These are phyloP conservation scores for Pseudogymnoascus sp. DNA, from an alignment of 2,329 filamentous ascomycete genomes.

Conservation along the genomic window DNA sequence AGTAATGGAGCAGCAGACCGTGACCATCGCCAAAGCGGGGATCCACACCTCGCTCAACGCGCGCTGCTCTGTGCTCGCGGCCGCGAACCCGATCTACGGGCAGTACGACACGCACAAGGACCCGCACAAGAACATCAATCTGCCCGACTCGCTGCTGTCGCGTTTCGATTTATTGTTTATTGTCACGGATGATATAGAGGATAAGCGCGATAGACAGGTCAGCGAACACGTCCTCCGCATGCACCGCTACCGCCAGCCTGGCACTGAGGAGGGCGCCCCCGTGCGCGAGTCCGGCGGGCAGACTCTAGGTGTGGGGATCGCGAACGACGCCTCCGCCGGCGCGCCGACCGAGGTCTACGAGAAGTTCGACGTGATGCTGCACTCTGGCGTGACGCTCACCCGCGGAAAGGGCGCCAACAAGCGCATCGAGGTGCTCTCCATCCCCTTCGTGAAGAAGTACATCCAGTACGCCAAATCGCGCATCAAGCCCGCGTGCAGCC, in stretches of 20 bases:
- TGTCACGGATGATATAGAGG: slow-evolving; percentile 96
- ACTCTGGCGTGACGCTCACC: slow-evolving; percentile 76
- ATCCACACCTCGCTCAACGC: slow-evolving; percentile 97
- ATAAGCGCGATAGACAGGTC: slow-evolving; percentile 78
- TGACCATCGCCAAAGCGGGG: slow-evolving; percentile 96
- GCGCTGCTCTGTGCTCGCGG: slow-evolving; percentile 90
- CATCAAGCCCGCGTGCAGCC: slow-evolving; percentile 81
- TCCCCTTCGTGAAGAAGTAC: slow-evolving; percentile 99
- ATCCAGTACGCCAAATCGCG: slow-evolving; percentile 95
- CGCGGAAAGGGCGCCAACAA: slow-evolving; percentile 65
- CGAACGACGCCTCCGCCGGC: slow-evolving; percentile 64
- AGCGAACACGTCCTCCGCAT: slow-evolving; percentile 96
- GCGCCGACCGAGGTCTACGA: slow-evolving; percentile 83
- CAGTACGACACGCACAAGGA: slow-evolving; percentile 99
- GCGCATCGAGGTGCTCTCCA: slow-evolving; percentile 81
- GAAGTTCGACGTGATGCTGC: slow-evolving; percentile 93
- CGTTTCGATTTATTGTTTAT: slow-evolving; percentile 98
- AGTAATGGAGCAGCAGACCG: slow-evolving; percentile 99
- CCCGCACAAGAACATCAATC: slow-evolving; percentile 94
- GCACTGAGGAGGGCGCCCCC: slow-evolving; percentile 87
- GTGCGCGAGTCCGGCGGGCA: slow-evolving; percentile 83
- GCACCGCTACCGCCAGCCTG: slow-evolving; percentile 89
- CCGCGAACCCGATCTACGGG: slow-evolving; percentile 94
- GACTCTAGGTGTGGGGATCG: slow-evolving; percentile 76
- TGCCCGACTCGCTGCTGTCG: slow-evolving; percentile 90